phyloP scores from a whole-genome alignment of 768 basidiomycete genomes.

The Boletus sp. region DNA sequence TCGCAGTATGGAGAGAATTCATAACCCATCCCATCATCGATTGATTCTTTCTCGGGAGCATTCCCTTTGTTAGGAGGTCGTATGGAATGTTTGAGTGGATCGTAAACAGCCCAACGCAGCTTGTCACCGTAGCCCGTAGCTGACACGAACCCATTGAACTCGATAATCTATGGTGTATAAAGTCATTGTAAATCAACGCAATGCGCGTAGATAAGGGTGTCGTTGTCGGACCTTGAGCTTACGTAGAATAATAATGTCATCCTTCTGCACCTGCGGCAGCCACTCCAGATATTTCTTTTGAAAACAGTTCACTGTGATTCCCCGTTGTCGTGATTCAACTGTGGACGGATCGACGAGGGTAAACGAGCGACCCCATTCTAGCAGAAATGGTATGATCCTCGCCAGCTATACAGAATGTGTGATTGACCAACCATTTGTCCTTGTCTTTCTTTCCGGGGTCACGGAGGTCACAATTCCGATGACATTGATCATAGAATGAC shows the following conservation, averaged over 20 bases:
- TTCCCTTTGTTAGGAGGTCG: conserved; percentile 37
- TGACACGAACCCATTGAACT: conserved; percentile 28
- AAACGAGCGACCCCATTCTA: conserved; percentile 48
- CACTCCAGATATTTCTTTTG: conserved; percentile 43
- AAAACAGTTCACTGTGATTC: conserved; percentile 50
- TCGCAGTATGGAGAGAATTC: conserved; percentile 44
- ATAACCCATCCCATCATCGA: conserved; percentile 36
- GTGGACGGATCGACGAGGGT: conserved; percentile 51
- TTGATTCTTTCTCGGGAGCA: conserved; percentile 34
- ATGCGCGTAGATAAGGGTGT: background rate
- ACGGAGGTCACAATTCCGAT: conserved; percentile 31
- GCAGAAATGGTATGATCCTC: background rate
- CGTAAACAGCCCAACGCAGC: conserved; percentile 56
- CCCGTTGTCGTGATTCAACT: conserved; percentile 18
- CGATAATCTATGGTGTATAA: conserved; percentile 28
- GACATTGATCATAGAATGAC: conserved; percentile 23
- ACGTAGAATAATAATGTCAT: conserved; percentile 51
- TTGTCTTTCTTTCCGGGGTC: conserved; percentile 14
- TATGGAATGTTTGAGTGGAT: conserved; percentile 35
- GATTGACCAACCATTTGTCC: conserved; percentile 26
- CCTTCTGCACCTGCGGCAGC: conserved; percentile 47
- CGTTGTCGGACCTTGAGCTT: conserved; percentile 43
- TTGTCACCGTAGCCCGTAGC: conserved; percentile 46
- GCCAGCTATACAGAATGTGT: background rate
- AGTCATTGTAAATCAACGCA: background rate